Conservation (phyloP, 2,329 filamentous ascomycete species). For the Penicillium italicum region DNA sequence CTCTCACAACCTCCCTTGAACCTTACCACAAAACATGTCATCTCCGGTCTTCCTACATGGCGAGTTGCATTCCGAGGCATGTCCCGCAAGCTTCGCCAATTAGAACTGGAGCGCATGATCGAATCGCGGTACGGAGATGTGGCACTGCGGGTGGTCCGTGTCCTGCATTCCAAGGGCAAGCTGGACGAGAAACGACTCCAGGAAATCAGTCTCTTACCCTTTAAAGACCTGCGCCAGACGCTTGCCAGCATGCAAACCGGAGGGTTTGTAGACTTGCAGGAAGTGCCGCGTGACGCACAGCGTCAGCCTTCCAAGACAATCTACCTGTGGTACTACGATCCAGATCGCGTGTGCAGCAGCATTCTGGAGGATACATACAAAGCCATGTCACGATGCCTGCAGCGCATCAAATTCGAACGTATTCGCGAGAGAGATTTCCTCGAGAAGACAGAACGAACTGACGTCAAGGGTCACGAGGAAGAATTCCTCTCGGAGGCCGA, state of each 20-base stretch:
- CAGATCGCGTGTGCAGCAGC: slow-evolving; percentile 64
- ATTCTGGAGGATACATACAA: slow-evolving; percentile 83
- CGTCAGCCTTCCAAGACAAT: slow-evolving; percentile 78
- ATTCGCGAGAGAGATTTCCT: slow-evolving; percentile 68
- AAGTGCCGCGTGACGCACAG: slow-evolving; percentile 83
- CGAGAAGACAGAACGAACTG: slow-evolving; percentile 75
- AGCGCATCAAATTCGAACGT: slow-evolving; percentile 74
- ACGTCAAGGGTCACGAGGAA: slow-evolving; percentile 80
- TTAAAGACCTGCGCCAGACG: slow-evolving; percentile 77
- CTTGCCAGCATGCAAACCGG: slow-evolving; percentile 81
- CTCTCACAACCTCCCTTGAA: slow-evolving; percentile 44
- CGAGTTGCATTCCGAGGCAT: slow-evolving; percentile 76
- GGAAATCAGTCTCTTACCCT: slow-evolving; percentile 75
- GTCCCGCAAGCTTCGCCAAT: slow-evolving; percentile 65
- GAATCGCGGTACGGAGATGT: slow-evolving; percentile 70
- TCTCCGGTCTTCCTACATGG: slow-evolving; percentile 67
- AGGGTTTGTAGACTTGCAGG: slow-evolving; percentile 86
- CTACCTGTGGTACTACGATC: slow-evolving; percentile 89
- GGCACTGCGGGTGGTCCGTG: slow-evolving; percentile 77
- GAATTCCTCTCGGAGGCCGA: slow-evolving; percentile 73
- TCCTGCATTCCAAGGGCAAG: slow-evolving; percentile 82
- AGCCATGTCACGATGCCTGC: slow-evolving; percentile 77
- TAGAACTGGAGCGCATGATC: slow-evolving; percentile 78
- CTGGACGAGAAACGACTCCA: slow-evolving; percentile 91
- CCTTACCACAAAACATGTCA: slow-evolving; percentile 35